Percentiles rank a stretch among this genome's conserved stretches.
These are phyloP conservation scores for Lepidium didymum DNA, from an alignment of 345 rosid genomes.

Conservation along the genomic window DNA sequence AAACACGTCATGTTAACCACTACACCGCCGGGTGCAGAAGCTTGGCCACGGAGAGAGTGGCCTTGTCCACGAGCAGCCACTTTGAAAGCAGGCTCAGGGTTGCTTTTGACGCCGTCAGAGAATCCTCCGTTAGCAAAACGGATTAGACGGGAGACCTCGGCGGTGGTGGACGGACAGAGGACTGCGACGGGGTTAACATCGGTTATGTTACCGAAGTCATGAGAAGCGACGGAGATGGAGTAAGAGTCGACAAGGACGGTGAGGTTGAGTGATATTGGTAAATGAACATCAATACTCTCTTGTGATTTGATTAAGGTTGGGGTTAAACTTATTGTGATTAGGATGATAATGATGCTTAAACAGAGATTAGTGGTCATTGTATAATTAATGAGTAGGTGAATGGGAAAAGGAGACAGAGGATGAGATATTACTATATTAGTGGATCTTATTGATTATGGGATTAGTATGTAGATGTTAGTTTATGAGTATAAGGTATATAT, in stretches of 20 bases:
- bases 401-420: background rate
- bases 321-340: background rate
- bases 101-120: background rate
- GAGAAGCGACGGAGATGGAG: conserved; percentile 41
- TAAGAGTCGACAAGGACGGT: conserved; percentile 38
- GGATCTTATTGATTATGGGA: conserved; percentile 16
- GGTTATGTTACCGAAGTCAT: conserved; percentile 61
- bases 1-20: conserved; percentile 65
- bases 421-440: background rate
- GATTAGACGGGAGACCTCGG: conserved; percentile 46
- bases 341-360: conserved; percentile 3
- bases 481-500: background rate
- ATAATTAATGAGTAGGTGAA: background rate
- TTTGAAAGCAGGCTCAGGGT: conserved; percentile 27
- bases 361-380: conserved; percentile 16
- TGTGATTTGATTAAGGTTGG: conserved; percentile 13
- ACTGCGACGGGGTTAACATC: conserved; percentile 50
- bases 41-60: conserved; percentile 75
- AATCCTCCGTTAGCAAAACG: conserved; percentile 29
- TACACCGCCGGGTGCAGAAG: conserved; percentile 57
- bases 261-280: conserved; percentile 30
- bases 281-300: conserved; percentile 15
- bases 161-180: conserved; percentile 47
- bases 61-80: conserved; percentile 78
- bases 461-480: conserved; percentile 1